Conservation (phyloP, 257 asterid species). For the Rhazya stricta region DNA sequence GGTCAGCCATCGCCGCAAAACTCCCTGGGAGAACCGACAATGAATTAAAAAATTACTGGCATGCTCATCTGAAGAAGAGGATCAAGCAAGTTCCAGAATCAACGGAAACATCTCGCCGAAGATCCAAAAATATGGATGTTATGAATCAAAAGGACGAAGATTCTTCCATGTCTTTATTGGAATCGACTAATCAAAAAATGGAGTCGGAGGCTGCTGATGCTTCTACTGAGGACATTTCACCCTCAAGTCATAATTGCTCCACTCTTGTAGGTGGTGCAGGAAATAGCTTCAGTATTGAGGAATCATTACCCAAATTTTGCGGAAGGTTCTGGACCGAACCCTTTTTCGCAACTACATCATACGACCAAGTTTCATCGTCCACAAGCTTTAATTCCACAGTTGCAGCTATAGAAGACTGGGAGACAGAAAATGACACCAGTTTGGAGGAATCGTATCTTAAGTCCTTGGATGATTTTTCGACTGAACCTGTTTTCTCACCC, state of each 20-base stretch:
- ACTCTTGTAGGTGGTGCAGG: too few relatives aligned
- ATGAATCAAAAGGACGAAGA: not conserved
- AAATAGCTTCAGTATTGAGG: not conserved
- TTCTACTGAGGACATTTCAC: too few relatives aligned
- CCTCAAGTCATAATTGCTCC: too few relatives aligned
- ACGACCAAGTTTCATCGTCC: not conserved
- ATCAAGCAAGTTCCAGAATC: not conserved
- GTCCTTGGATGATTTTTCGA: constrained; percentile 8
- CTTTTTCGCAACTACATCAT: not conserved
- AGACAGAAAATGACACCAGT: not conserved
- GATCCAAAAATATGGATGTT: not conserved
- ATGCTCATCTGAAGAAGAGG: constrained; percentile 34
- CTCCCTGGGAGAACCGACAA: constrained; percentile 47
- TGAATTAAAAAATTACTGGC: constrained; percentile 42
- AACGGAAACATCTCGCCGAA: not conserved
- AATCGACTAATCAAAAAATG: not conserved
- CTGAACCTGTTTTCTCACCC: constrained; percentile 7
- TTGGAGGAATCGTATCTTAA: constrained; percentile 6
- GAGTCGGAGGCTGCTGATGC: not conserved
- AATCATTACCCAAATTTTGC: not conserved
- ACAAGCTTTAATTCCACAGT: not conserved
- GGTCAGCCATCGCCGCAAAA: constrained; percentile 38
- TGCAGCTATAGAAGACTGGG: not conserved
- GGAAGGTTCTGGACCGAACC: constrained; percentile 10
- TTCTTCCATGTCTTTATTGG: not conserved